Percentiles rank a stretch among this genome's conserved stretches.
phyloP scores from a whole-genome alignment of 768 basidiomycete species.

The Psilocybe cubensis region DNA sequence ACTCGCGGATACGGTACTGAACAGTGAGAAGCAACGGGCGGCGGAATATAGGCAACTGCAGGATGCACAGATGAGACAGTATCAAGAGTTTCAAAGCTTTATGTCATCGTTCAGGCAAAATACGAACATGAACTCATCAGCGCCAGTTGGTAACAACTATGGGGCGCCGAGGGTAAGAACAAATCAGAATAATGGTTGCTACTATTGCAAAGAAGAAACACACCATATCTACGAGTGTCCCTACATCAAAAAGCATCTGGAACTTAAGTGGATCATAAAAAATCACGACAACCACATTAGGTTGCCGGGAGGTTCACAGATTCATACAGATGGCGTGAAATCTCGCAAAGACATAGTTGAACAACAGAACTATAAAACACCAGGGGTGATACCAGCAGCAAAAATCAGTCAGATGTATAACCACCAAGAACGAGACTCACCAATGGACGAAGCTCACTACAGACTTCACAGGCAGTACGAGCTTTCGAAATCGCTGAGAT shows the following conservation, averaged over 20 bases:
- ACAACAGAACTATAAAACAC: background rate
- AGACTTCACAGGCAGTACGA: no score
- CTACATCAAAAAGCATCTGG: background rate
- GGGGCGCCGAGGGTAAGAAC: background rate
- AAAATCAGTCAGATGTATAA: no score
- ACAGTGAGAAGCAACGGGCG: background rate
- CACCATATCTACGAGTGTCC: background rate
- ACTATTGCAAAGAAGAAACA: background rate
- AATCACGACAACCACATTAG: background rate
- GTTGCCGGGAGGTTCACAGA: background rate
- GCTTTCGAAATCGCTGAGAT: no score
- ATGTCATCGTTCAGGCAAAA: background rate
- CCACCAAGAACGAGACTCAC: no score
- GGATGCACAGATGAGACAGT: no score
- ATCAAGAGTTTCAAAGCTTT: background rate
- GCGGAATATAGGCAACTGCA: no score
- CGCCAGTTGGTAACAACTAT: background rate
- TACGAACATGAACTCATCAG: background rate
- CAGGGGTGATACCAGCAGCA: background rate
- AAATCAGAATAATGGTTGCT: background rate
- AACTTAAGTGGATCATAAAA: background rate
- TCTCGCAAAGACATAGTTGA: background rate
- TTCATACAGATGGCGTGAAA: background rate
- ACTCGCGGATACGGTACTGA: background rate
- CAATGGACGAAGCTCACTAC: no score